Conservation (phyloP, 352 stramenopile genomes). For the Globisporangium middletonii region DNA sequence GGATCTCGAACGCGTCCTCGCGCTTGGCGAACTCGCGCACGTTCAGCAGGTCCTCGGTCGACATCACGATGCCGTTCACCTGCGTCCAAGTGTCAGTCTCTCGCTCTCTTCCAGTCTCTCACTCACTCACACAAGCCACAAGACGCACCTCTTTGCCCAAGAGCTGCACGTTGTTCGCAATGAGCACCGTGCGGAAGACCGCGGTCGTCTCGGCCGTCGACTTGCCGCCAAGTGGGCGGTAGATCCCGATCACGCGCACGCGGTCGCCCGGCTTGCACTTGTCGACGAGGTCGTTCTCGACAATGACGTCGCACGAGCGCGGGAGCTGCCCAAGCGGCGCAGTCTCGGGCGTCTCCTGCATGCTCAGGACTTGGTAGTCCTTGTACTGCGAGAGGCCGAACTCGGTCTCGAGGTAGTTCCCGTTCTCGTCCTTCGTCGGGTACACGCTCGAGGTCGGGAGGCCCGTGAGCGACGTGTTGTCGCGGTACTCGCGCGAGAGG, state of each 20-base stretch:
- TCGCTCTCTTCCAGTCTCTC: not conserved
- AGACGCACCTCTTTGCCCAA: conserved; percentile 84
- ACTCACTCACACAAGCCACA: not conserved
- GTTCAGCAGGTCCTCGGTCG: conserved; percentile 86
- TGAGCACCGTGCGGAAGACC: conserved; percentile 95
- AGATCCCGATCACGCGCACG: conserved; percentile 93
- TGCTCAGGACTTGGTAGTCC: conserved; percentile 95
- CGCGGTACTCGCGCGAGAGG: conserved; percentile 92
- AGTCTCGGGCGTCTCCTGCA: conserved; percentile 89
- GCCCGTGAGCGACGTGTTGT: conserved; percentile 94
- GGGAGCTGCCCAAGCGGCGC: conserved; percentile 96
- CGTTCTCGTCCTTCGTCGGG: conserved; percentile 95
- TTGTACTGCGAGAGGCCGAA: conserved; percentile 98
- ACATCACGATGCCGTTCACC: conserved; percentile 91
- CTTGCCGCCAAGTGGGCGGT: conserved; percentile 86
- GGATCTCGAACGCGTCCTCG: conserved; percentile 87
- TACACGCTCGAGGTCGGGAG: conserved; percentile 88
- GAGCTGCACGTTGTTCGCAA: conserved; percentile 96
- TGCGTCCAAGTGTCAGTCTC: conserved; percentile 1
- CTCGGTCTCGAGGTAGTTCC: conserved; percentile 97
- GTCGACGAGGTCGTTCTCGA: conserved; percentile 99
- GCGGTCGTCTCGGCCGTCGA: conserved; percentile 74
- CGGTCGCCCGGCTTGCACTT: conserved; percentile 98
- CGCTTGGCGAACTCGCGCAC: conserved; percentile 92
- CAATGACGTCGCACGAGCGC: conserved; percentile 95